phyloP scores from a whole-genome alignment of 2,329 filamentous ascomycete genomes.

The Xylaria sp. region DNA sequence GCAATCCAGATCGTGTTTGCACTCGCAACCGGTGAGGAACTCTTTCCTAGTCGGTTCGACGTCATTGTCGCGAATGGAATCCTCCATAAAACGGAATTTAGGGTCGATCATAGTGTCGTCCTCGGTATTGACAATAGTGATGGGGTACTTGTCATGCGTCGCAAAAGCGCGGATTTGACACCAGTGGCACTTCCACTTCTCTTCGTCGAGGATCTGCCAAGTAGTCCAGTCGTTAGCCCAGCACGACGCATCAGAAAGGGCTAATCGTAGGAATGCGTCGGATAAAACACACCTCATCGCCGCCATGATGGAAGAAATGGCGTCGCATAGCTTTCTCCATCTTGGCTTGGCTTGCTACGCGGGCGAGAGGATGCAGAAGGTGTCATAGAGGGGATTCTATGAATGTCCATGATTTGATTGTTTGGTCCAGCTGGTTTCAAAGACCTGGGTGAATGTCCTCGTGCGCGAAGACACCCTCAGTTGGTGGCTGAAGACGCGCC shows the following conservation, averaged over 20 bases:
- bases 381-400: neutral
- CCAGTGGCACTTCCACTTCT: slow-evolving; percentile 60
- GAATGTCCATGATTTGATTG: slow-evolving; percentile 19
- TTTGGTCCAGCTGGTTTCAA: neutral
- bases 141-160: slow-evolving; percentile 54
- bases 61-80: slow-evolving; percentile 63
- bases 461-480: neutral
- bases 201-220: slow-evolving; percentile 44
- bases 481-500: neutral
- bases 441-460: neutral
- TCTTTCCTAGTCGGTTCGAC: slow-evolving; percentile 65
- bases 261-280: slow-evolving; percentile 25
- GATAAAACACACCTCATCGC: slow-evolving; percentile 44
- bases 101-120: slow-evolving; percentile 63
- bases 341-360: neutral
- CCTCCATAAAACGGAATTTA: slow-evolving; percentile 71
- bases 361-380: neutral
- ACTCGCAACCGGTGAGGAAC: slow-evolving; percentile 74
- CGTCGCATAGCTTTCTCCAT: slow-evolving; percentile 54
- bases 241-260: neutral
- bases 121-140: slow-evolving; percentile 69
- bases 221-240: neutral
- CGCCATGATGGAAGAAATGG: slow-evolving; percentile 59
- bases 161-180: slow-evolving; percentile 65
- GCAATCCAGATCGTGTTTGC: slow-evolving; percentile 65